A percentile compares a stretch with the other conserved stretches of the same genome.
Evolutionary conservation across 1,284 basidiomycete genomes (phyloP).

Genomic region (Laetiporus sulphureus): DNA sequence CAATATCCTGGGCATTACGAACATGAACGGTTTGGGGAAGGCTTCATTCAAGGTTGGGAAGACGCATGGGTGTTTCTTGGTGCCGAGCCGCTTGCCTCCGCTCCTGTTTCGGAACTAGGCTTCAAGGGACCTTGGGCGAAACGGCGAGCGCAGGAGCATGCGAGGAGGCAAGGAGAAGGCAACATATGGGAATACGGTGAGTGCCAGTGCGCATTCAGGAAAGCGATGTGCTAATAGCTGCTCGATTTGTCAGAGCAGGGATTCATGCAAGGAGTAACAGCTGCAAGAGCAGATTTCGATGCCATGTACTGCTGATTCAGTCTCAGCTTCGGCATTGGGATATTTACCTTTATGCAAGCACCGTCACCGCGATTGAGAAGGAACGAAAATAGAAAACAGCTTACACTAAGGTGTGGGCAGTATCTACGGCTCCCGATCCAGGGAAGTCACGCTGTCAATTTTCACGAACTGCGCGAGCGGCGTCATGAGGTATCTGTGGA

Average conservation of each 20-base stretch:
- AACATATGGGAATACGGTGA: slow-evolving; percentile 60
- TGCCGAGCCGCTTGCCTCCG: slow-evolving; percentile 18
- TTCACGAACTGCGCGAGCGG: slow-evolving; percentile 18
- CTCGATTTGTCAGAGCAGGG: slow-evolving; percentile 28
- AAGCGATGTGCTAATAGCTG: background rate
- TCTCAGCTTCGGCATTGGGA: background rate
- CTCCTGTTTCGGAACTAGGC: slow-evolving; percentile 46
- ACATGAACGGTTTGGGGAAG: slow-evolving; percentile 61
- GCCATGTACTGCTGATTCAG: slow-evolving; percentile 4
- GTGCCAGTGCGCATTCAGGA: slow-evolving; percentile 12
- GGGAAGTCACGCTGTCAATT: slow-evolving; percentile 16
- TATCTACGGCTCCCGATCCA: slow-evolving; percentile 2
- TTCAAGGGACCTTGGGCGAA: slow-evolving; percentile 56
- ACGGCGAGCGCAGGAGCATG: slow-evolving; percentile 41
- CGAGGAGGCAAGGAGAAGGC: slow-evolving; percentile 30
- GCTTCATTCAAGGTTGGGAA: slow-evolving; percentile 66
- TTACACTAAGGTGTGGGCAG: too few species aligned
- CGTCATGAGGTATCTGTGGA: slow-evolving; percentile 15
- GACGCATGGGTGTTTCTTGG: slow-evolving; percentile 59
- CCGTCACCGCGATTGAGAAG: background rate
- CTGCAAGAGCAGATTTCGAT: slow-evolving; percentile 15
- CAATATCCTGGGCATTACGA: slow-evolving; percentile 47
- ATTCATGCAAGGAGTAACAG: slow-evolving; percentile 34
- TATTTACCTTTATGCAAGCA: background rate
- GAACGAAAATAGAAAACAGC: too few species aligned